Percentiles rank a stretch among this genome's conserved stretches.
Evolutionary conservation across 805 yeast genomes (phyloP).

Genomic region (Blastobotrys terrestris): DNA sequence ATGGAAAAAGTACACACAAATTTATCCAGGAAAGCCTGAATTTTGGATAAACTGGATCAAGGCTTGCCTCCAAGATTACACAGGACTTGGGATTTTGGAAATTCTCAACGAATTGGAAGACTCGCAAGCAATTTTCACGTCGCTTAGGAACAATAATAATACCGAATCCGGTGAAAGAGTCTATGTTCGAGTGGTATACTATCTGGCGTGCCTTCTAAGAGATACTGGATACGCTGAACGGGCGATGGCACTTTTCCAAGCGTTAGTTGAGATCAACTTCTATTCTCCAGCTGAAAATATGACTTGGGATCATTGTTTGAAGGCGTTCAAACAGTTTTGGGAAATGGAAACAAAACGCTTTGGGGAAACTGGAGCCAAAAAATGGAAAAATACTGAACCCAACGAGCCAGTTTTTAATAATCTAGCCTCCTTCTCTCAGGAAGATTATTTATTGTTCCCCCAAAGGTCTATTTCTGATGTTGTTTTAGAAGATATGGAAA

Average conservation of each 20-base stretch:
- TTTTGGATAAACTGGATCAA: not conserved
- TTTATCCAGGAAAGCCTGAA: not conserved
- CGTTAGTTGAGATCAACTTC: constrained; percentile 16
- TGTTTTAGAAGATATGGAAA: constrained; percentile 13
- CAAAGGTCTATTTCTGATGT: not conserved
- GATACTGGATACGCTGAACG: constrained; percentile 20
- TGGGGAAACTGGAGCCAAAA: constrained; percentile 18
- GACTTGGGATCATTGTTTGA: not conserved
- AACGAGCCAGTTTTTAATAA: not conserved
- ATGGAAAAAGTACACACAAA: not conserved
- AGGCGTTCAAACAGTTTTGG: constrained; percentile 18
- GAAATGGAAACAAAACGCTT: constrained; percentile 17
- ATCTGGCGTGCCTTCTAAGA: constrained; percentile 4
- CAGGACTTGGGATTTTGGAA: not conserved
- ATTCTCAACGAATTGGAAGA: not conserved
- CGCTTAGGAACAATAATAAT: not conserved
- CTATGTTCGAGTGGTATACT: constrained; percentile 5
- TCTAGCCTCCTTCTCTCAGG: not conserved
- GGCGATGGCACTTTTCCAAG: constrained; percentile 20
- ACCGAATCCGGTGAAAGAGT: not conserved
- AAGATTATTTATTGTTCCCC: constrained; percentile 1
- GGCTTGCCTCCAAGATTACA: not conserved
- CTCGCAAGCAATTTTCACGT: not conserved
- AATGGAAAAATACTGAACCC: constrained; percentile 9
- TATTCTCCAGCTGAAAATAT: constrained; percentile 11